A percentile compares a stretch with the other conserved stretches of the same genome.
Conservation (phyloP, 768 basidiomycete species). For the Mycena chlorophos region DNA sequence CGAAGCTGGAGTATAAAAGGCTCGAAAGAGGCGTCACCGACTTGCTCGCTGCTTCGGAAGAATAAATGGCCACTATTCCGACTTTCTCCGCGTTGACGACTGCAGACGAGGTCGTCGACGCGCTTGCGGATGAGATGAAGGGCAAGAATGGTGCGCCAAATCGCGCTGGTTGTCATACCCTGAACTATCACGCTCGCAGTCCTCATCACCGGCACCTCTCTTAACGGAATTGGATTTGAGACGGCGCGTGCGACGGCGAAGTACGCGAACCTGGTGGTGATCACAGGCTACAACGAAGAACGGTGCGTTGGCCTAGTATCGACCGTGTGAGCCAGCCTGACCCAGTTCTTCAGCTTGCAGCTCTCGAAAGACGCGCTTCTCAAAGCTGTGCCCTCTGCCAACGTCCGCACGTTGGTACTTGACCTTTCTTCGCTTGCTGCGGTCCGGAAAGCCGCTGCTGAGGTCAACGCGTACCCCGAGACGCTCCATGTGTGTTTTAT, state of each 20-base stretch:
- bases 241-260: neutral
- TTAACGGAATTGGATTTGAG: neutral
- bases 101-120: neutral
- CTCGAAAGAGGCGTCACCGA: too few species aligned
- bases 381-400: neutral
- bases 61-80: neutral
- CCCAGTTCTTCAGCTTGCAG: neutral
- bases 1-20: too few species aligned
- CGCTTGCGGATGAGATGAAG: neutral
- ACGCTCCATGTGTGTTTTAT: neutral
- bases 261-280: neutral
- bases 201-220: neutral
- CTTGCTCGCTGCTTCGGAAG: neutral
- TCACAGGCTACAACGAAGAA: neutral
- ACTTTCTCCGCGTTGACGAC: neutral
- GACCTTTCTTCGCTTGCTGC: conserved; percentile 3
- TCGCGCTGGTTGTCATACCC: neutral
- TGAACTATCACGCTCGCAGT: neutral
- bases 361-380: neutral
- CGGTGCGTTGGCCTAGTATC: too few species aligned
- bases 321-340: too few species aligned
- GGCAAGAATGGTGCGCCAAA: conserved; percentile 2
- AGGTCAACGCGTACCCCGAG: conserved; percentile 7
- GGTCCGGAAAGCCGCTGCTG: conserved; percentile 1
- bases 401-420: conserved; percentile 1